A percentile compares a stretch with the other conserved stretches of the same genome.
These are phyloP conservation scores for Verticillium tricorpus DNA, from an alignment of 2,329 filamentous ascomycete species.

Conservation along the genomic window DNA sequence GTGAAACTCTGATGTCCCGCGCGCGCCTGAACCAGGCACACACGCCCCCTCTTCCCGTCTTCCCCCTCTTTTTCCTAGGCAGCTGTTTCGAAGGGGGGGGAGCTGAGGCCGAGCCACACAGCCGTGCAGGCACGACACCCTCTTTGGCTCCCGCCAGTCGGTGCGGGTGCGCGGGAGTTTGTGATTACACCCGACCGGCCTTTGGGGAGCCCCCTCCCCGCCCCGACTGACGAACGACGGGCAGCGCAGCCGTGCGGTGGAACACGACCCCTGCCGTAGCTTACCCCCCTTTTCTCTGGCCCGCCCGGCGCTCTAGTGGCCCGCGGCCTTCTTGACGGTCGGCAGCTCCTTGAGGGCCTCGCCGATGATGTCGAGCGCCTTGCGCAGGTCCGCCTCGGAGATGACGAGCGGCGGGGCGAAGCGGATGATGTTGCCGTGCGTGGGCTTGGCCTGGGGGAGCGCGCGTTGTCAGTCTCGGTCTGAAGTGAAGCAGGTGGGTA, in stretches of 20 bases:
- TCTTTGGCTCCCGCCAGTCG: background rate
- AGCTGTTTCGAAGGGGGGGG: background rate
- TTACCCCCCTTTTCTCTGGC: background rate
- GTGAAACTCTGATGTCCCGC: background rate
- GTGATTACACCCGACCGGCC: background rate
- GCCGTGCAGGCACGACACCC: background rate
- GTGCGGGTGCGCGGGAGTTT: background rate
- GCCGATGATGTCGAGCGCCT: slow-evolving; percentile 73
- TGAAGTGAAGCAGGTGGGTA: background rate
- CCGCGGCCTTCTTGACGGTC: slow-evolving; percentile 34
- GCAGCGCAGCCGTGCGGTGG: background rate
- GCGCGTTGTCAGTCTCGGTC: background rate
- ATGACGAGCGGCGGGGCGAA: slow-evolving; percentile 96
- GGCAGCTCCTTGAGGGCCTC: slow-evolving; percentile 81
- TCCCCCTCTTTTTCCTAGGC: background rate
- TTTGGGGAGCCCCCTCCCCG: no score
- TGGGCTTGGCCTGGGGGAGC: slow-evolving; percentile 80
- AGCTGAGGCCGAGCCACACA: background rate
- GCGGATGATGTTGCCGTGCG: slow-evolving; percentile 96
- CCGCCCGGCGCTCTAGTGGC: slow-evolving; percentile 23
- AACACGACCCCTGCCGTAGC: background rate
- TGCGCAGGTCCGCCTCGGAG: slow-evolving; percentile 77
- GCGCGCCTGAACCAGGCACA: background rate
- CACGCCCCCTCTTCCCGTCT: background rate
- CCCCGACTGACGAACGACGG: background rate